Evolutionary conservation across 139 green algal species (phyloP).

Genomic region (Limnomonas spitsbergensis): DNA sequence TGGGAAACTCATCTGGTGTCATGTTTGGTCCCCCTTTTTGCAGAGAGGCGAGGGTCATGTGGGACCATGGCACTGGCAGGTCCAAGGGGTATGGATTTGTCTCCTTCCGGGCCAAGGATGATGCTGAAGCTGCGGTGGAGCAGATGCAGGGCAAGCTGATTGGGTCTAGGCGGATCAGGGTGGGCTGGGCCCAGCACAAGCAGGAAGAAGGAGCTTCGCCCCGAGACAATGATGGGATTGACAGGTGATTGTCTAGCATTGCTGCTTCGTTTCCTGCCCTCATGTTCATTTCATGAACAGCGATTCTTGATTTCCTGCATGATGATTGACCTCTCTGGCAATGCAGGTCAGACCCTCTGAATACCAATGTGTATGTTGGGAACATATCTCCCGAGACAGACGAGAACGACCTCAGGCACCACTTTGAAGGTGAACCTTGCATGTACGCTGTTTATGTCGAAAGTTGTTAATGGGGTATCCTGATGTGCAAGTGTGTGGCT

Average conservation of each 20-base stretch:
- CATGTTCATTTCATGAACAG: too few relatives aligned
- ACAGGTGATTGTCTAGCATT: neutral
- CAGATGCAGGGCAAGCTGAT: conserved; percentile 61
- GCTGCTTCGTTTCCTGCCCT: too few relatives aligned
- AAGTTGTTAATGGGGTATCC: too few relatives aligned
- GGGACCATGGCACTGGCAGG: conserved; percentile 68
- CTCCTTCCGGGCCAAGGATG: conserved; percentile 56
- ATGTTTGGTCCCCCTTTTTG: neutral
- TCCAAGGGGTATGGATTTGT: conserved; percentile 77
- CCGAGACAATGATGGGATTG: neutral
- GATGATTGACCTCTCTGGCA: too few relatives aligned
- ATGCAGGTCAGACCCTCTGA: conserved; percentile 5
- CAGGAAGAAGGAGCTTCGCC: conserved; percentile 20
- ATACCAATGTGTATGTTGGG: conserved; percentile 16
- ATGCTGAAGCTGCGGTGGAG: conserved; percentile 61
- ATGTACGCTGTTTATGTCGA: too few relatives aligned
- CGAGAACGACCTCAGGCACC: neutral
- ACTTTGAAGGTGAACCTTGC: neutral
- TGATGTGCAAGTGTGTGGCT: too few relatives aligned
- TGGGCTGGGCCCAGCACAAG: conserved; percentile 78
- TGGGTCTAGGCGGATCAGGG: conserved; percentile 55
- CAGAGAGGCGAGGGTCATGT: conserved; percentile 74
- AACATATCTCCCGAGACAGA: conserved; percentile 13
- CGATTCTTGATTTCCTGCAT: too few relatives aligned
- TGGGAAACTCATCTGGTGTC: too few relatives aligned